Evolutionary conservation across 768 basidiomycete genomes (phyloP).

Genomic region (Holtermannia corniformis): DNA sequence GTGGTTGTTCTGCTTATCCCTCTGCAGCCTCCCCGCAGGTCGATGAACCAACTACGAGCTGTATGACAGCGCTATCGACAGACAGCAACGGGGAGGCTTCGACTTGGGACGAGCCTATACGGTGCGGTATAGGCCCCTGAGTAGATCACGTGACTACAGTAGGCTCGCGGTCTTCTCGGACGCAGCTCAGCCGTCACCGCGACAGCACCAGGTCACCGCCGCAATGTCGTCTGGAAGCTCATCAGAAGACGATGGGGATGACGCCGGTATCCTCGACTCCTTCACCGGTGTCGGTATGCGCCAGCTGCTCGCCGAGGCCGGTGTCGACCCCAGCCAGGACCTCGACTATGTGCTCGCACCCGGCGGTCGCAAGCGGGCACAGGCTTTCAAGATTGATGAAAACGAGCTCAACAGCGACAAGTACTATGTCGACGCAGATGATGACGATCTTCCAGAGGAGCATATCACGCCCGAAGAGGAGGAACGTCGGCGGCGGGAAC

Average conservation of each 20-base stretch:
- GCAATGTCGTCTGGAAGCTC: not conserved
- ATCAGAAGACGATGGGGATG: not conserved
- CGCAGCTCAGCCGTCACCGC: too few species aligned
- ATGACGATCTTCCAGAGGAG: not conserved
- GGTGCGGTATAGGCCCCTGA: too few species aligned
- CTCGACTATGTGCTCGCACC: not conserved
- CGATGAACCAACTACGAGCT: too few species aligned
- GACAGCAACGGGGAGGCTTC: too few species aligned
- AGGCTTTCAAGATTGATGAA: not conserved
- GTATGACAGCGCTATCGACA: too few species aligned
- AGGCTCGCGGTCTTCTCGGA: too few species aligned
- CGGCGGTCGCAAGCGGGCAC: not conserved
- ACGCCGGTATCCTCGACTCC: not conserved
- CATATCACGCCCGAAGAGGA: not conserved
- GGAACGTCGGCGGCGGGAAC: not conserved
- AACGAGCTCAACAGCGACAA: not conserved
- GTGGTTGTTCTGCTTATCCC: too few species aligned
- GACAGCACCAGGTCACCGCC: too few species aligned
- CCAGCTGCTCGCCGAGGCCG: not conserved
- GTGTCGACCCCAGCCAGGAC: not conserved
- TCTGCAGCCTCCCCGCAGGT: too few species aligned
- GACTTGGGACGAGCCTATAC: too few species aligned
- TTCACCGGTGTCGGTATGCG: not conserved
- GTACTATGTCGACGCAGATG: not conserved
- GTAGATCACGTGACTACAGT: too few species aligned